These are phyloP conservation scores for Zoysia matrella DNA, from an alignment of 202 grass and related monocot species.

Conservation along the genomic window DNA sequence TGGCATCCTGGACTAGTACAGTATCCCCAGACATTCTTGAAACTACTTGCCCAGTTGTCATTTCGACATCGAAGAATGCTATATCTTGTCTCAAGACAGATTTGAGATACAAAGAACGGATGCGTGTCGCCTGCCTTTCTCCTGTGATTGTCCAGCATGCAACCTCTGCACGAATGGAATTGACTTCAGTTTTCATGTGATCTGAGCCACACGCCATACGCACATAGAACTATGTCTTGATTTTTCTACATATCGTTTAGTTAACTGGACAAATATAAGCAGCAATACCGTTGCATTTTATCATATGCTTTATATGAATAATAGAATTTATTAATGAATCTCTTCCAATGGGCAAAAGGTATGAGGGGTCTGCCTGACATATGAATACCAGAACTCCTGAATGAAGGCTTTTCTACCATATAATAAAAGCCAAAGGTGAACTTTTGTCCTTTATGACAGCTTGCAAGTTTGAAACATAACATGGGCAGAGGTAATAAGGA, in stretches of 20 bases:
- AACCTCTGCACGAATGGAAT: slow-evolving; percentile 61
- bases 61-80: slow-evolving; percentile 89
- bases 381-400: background rate
- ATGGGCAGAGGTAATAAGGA: background rate
- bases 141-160: slow-evolving; percentile 90
- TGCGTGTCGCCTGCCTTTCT: slow-evolving; percentile 73
- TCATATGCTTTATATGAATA: background rate
- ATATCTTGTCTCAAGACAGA: slow-evolving; percentile 58
- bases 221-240: background rate
- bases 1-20: slow-evolving; percentile 82
- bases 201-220: background rate
- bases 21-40: slow-evolving; percentile 77
- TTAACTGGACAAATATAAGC: background rate
- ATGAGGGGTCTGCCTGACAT: background rate
- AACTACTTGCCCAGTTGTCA: slow-evolving; percentile 77
- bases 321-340: background rate
- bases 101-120: slow-evolving; percentile 82
- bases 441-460: slow-evolving; percentile 4
- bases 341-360: background rate
- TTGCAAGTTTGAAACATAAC: background rate
- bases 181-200: background rate
- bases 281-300: background rate
- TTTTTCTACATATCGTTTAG: slow-evolving; percentile 5
- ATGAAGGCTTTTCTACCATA: background rate
- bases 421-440: background rate